A percentile compares a stretch with the other conserved stretches of the same genome.
Evolutionary conservation across 352 stramenopile genomes (phyloP).

Genomic region (Pythium aristosporum): DNA sequence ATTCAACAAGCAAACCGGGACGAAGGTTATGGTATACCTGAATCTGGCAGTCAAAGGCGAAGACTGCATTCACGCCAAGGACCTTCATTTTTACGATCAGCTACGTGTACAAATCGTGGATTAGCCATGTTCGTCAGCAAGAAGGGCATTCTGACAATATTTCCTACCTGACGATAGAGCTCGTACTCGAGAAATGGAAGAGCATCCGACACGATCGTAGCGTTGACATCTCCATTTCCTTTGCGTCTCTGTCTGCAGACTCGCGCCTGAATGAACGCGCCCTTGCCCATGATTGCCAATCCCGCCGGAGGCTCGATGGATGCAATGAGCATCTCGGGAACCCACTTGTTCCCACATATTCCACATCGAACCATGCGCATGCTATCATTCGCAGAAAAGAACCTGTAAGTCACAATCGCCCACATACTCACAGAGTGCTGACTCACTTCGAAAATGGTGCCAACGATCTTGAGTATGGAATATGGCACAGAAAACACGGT

Average conservation of each 20-base stretch:
- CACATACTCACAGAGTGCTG: background rate
- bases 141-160: too few species aligned
- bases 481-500: constrained; percentile 95
- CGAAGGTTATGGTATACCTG: constrained; percentile 39
- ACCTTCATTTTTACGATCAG: constrained; percentile 91
- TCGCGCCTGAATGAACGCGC: constrained; percentile 94
- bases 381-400: constrained; percentile 27
- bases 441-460: constrained; percentile 94
- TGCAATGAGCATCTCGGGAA: constrained; percentile 93
- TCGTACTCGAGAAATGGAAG: constrained; percentile 99
- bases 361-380: constrained; percentile 97
- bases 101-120: constrained; percentile 25
- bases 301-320: constrained; percentile 85
- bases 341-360: constrained; percentile 97
- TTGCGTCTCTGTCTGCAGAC: constrained; percentile 93
- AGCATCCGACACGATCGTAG: constrained; percentile 94
- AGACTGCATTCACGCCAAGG: constrained; percentile 96
- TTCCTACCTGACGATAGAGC: constrained; percentile 92
- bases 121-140: background rate
- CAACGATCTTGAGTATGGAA: constrained; percentile 94
- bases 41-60: constrained; percentile 91
- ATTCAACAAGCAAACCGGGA: background rate
- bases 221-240: constrained; percentile 93
- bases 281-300: constrained; percentile 88
- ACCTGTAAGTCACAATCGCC: constrained; percentile 5